These are phyloP conservation scores for Wickerhamiella dianesei DNA, from an alignment of 805 yeast species.

Conservation along the genomic window DNA sequence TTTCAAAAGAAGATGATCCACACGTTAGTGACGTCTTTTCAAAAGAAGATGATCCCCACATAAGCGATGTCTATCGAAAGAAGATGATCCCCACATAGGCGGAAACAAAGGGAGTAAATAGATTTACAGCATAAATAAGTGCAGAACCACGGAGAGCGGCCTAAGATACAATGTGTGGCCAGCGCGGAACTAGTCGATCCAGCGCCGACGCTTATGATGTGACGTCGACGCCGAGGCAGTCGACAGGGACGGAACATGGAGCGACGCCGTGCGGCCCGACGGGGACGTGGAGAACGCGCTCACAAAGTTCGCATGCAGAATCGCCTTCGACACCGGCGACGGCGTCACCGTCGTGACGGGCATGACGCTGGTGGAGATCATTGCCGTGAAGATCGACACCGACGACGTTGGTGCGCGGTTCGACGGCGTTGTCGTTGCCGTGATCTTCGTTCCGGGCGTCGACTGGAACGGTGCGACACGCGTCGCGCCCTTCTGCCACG, in stretches of 20 bases:
- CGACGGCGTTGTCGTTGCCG: slow-evolving; percentile 44
- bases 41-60: no score
- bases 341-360: slow-evolving; percentile 61
- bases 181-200: slow-evolving; percentile 17
- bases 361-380: slow-evolving; percentile 30
- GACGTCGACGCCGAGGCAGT: background rate
- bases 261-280: slow-evolving; percentile 53
- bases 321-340: slow-evolving; percentile 63
- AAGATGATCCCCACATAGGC: no score
- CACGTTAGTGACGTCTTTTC: no score
- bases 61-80: no score
- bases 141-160: no score
- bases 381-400: slow-evolving; percentile 44
- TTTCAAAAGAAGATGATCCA: no score
- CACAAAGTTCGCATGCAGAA: slow-evolving; percentile 55
- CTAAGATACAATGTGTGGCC: no score
- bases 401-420: slow-evolving; percentile 55
- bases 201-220: slow-evolving; percentile 8
- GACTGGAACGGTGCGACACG: slow-evolving; percentile 87
- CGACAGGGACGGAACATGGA: slow-evolving; percentile 14
- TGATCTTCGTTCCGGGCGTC: slow-evolving; percentile 65
- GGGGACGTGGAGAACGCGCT: slow-evolving; percentile 43
- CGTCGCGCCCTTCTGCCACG: slow-evolving; percentile 61
- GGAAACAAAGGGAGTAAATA: background rate
- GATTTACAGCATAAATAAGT: slow-evolving; percentile 1